phyloP scores from a whole-genome alignment of 352 stramenopile species.

The Aphanomyces invadans region DNA sequence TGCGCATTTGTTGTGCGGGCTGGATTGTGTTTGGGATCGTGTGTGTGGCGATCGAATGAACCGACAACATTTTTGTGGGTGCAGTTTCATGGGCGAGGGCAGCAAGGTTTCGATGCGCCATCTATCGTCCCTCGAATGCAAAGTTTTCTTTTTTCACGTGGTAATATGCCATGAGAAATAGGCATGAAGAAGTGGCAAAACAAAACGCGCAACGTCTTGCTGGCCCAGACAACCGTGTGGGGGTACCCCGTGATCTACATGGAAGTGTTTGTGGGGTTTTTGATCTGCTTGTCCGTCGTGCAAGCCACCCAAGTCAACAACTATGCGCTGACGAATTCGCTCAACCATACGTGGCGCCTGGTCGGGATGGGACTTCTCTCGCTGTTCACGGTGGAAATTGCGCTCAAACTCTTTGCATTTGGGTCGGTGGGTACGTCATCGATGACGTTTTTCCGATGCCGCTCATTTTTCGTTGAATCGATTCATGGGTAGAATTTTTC shows the following conservation, averaged over 20 bases:
- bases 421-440: constrained; percentile 34
- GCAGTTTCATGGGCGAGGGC: too few relatives aligned
- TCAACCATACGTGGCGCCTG: constrained; percentile 63
- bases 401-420: constrained; percentile 77
- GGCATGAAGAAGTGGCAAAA: constrained; percentile 34
- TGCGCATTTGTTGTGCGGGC: too few relatives aligned
- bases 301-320: constrained; percentile 81
- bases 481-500: constrained; percentile 65
- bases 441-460: too few relatives aligned
- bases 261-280: constrained; percentile 57
- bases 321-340: constrained; percentile 62
- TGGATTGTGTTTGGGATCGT: too few relatives aligned
- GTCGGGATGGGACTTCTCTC: constrained; percentile 59
- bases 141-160: too few relatives aligned
- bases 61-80: too few relatives aligned
- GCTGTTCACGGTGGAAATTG: constrained; percentile 66
- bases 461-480: too few relatives aligned
- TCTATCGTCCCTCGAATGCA: too few relatives aligned
- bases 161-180: too few relatives aligned
- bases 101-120: too few relatives aligned
- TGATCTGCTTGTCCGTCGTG: constrained; percentile 72
- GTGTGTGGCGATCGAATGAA: too few relatives aligned
- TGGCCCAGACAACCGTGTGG: constrained; percentile 56
- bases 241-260: constrained; percentile 63
- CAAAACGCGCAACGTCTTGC: constrained; percentile 42